These are phyloP conservation scores for Saccharum spontaneum DNA, from an alignment of 176 grass and related monocot genomes.

Conservation along the genomic window DNA sequence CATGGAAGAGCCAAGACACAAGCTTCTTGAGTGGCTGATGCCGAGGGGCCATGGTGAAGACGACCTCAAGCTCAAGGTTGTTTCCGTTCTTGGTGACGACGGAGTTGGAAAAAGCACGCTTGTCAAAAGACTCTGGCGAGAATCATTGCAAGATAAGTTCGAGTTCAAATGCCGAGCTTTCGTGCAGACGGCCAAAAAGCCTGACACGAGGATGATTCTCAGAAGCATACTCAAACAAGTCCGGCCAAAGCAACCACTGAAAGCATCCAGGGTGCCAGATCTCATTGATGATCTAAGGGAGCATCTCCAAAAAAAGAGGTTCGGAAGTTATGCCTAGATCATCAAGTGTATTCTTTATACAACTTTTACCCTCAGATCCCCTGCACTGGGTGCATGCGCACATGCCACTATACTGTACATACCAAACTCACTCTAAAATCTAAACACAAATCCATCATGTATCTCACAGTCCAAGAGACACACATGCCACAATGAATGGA, in stretches of 20 bases:
- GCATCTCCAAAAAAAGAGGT: slow-evolving; percentile 11
- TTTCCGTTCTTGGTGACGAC: slow-evolving; percentile 4
- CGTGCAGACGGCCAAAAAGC: neutral
- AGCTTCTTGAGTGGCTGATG: neutral
- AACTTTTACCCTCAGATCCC: too few relatives aligned
- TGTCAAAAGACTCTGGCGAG: too few relatives aligned
- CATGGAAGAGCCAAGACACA: neutral
- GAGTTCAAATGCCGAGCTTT: neutral
- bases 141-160: too few relatives aligned
- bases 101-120: slow-evolving; percentile 23
- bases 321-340: neutral
- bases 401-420: too few relatives aligned
- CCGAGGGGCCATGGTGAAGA: neutral
- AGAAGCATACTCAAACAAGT: neutral
- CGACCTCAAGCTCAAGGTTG: neutral
- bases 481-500: too few relatives aligned
- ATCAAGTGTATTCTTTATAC: too few relatives aligned
- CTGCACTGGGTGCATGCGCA: too few relatives aligned
- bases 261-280: neutral
- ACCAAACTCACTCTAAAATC: too few relatives aligned
- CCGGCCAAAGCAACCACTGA: neutral
- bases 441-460: too few relatives aligned
- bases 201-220: too few relatives aligned
- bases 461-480: too few relatives aligned
- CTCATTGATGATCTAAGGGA: neutral